Base-by-base conservation (phyloP, 2,329 filamentous ascomycete species). In the Pseudomassariella vexata region DNA sequence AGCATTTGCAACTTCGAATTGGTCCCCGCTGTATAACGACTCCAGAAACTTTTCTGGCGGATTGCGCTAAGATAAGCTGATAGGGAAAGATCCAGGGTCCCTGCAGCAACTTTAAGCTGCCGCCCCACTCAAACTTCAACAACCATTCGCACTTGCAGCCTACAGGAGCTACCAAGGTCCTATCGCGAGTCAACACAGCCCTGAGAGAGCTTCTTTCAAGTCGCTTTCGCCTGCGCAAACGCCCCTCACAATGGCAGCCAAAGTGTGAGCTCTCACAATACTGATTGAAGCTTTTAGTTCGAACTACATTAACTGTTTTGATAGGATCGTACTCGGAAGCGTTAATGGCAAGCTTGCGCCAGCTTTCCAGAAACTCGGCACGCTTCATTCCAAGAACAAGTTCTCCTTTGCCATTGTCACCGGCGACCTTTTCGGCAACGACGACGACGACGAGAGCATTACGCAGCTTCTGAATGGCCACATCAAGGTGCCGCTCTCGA, bases 341-440 rank as follows among this genome's bases (percentile, higher is more conserved):
- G 70, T 94, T 42, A 82, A 88, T 53, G 90, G 90, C 49, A 78
- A 85, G 52, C 72, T 95, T 32, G 69, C 76, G 41, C 59, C 79
- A 9, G 79, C 84, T 8, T 86, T 98, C 55, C 70, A 76, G 38
- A 98, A 95, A 60, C 66, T 96, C 14, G 69, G 79, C 7, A 74
- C 77, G 8, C 68, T 96, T 3, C 89, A 96, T 47, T 66, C 78
- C 21, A 96, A 95, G 62, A 92, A 95, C 53, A 73, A 71, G 50
- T 96, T 98, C 56, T 72, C 85, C 10, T 83, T 95, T 48, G 88
- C 85, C 11, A 78, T 98, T 34, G 65, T 95, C 19, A 76, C 79
- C 8, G 92, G 92, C 34, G 83, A 95, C 51, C 68, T 96, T 6
- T 96, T 96, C 51, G 65, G 71, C 12, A 61, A 70, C 25, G 60